Percentiles rank a stretch among this genome's conserved stretches.
Evolutionary conservation across 1,284 basidiomycete genomes (phyloP).

Genomic region (Cryptococcus neoformans): DNA sequence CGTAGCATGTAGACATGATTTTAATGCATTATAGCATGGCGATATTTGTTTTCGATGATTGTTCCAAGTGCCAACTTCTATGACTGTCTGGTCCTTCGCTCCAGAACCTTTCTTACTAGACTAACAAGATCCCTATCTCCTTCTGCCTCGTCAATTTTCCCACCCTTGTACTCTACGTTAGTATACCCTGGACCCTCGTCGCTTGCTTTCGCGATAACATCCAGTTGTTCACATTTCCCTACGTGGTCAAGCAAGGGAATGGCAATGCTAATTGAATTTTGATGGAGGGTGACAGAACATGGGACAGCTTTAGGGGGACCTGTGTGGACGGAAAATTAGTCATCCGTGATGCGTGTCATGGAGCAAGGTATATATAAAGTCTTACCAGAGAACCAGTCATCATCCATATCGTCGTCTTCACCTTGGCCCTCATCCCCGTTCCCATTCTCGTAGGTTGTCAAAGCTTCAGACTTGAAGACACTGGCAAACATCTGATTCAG

Average conservation of each 20-base stretch:
- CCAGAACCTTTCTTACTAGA: not conserved
- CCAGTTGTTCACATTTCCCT: not conserved
- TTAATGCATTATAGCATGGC: too few relatives aligned
- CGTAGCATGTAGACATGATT: too few relatives aligned
- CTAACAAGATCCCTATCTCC: not conserved
- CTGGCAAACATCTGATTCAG: not conserved
- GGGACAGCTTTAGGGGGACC: conserved; percentile 5
- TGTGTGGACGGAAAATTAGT: not conserved
- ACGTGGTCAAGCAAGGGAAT: not conserved
- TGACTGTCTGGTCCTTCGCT: not conserved
- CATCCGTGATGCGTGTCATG: too few relatives aligned
- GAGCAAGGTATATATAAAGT: too few relatives aligned
- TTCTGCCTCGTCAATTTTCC: not conserved
- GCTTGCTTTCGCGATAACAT: not conserved
- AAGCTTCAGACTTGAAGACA: conserved; percentile 4
- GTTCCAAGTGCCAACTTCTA: not conserved
- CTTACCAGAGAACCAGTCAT: not conserved
- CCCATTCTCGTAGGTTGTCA: not conserved
- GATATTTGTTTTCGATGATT: too few relatives aligned
- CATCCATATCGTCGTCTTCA: conserved; percentile 1
- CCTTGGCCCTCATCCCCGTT: not conserved
- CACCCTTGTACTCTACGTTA: not conserved
- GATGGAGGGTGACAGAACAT: not conserved
- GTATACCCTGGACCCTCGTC: not conserved
- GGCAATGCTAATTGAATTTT: not conserved